Evolutionary conservation across 202 grass and related monocot genomes (phyloP).

Genomic region (Musa balbisiana): DNA sequence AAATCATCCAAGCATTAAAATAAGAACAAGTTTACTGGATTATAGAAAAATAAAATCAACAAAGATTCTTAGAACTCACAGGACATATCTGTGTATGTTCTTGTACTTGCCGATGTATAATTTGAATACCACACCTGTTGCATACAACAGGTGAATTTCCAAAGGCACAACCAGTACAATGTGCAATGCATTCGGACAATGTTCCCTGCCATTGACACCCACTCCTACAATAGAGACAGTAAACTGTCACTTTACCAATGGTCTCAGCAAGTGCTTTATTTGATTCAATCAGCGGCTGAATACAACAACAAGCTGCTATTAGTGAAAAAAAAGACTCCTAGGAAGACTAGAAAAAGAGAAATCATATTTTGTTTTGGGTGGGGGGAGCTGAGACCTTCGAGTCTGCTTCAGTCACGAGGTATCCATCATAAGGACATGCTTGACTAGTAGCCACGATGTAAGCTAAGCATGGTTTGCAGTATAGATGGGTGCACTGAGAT

Average conservation of each 20-base stretch:
- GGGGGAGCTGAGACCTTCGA: slow-evolving; percentile 53
- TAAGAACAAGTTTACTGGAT: not conserved
- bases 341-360: not conserved
- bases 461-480: slow-evolving; percentile 91
- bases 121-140: slow-evolving; percentile 78
- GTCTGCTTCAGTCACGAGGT: slow-evolving; percentile 91
- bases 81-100: slow-evolving; percentile 90
- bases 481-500: slow-evolving; percentile 93
- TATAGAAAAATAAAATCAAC: not conserved
- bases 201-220: slow-evolving; percentile 90
- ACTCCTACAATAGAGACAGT: slow-evolving; percentile 90
- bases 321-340: slow-evolving; percentile 9
- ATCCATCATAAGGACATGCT: slow-evolving; percentile 95
- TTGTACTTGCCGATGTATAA: slow-evolving; percentile 93
- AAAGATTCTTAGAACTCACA: slow-evolving; percentile 39
- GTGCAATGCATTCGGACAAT: slow-evolving; percentile 59
- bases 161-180: slow-evolving; percentile 59
- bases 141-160: slow-evolving; percentile 93
- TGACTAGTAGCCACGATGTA: slow-evolving; percentile 87
- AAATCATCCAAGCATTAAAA: not conserved
- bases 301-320: slow-evolving; percentile 23
- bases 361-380: not conserved
- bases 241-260: slow-evolving; percentile 68
- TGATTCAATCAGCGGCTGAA: slow-evolving; percentile 72
- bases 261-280: slow-evolving; percentile 69